phyloP scores from a whole-genome alignment of 495 filamentous ascomycete genomes.

The Penicillium cinerascens region DNA sequence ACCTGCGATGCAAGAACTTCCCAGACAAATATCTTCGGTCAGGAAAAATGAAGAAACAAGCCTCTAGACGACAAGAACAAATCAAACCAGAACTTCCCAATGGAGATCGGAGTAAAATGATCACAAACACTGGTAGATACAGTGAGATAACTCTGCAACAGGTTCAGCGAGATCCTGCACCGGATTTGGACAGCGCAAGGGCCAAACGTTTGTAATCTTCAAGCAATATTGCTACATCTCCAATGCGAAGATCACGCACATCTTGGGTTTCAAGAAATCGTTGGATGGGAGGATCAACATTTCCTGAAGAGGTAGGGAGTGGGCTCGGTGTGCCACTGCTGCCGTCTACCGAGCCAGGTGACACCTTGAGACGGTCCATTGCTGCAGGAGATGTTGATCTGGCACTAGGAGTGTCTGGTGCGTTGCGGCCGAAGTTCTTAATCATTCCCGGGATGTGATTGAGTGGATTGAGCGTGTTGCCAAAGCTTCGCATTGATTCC shows the following conservation, averaged over 20 bases:
- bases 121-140: no score
- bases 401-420: slow-evolving; percentile 32
- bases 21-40: no score
- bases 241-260: slow-evolving; percentile 72
- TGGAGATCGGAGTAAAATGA: no score
- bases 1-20: slow-evolving; percentile 10
- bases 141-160: not conserved
- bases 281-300: slow-evolving; percentile 67
- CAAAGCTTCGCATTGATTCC: slow-evolving; percentile 79
- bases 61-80: no score
- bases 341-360: slow-evolving; percentile 20
- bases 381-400: slow-evolving; percentile 26
- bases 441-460: slow-evolving; percentile 73
- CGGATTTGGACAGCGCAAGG: slow-evolving; percentile 32
- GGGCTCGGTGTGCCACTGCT: slow-evolving; percentile 15
- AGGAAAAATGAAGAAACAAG: no score
- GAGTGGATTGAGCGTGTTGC: slow-evolving; percentile 80
- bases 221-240: slow-evolving; percentile 77
- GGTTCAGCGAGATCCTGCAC: slow-evolving; percentile 25
- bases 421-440: slow-evolving; percentile 66
- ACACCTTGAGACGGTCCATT: slow-evolving; percentile 27
- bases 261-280: slow-evolving; percentile 78
- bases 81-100: not conserved
- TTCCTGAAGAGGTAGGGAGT: slow-evolving; percentile 26
- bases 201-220: slow-evolving; percentile 86